These are phyloP conservation scores for Alternaria atra DNA, from an alignment of 2,329 filamentous ascomycete species.

Conservation along the genomic window DNA sequence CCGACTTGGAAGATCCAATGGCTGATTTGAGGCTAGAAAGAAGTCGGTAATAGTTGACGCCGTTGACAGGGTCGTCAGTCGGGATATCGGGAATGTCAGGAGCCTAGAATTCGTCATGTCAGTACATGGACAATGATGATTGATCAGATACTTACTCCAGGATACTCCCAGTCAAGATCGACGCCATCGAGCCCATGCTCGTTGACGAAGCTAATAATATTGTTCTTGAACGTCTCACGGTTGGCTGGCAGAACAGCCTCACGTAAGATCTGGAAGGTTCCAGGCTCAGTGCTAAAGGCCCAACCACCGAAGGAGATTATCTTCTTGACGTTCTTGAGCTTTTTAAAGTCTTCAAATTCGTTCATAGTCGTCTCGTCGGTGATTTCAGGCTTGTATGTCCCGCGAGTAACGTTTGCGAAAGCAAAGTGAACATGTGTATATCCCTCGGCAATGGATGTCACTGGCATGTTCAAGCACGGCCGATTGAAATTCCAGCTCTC, in stretches of 20 bases:
- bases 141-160: conserved; percentile 21
- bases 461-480: conserved; percentile 18
- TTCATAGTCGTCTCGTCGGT: background rate
- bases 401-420: conserved; percentile 16
- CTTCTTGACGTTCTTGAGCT: conserved; percentile 37
- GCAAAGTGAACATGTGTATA: conserved; percentile 28
- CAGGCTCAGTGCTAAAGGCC: conserved; percentile 53
- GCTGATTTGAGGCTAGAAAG: no score
- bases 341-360: conserved; percentile 19
- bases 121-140: no score
- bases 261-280: conserved; percentile 53
- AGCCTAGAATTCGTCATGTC: background rate
- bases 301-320: conserved; percentile 59
- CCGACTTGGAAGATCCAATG: conserved; percentile 9
- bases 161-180: conserved; percentile 59
- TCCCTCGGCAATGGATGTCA: background rate
- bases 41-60: no score
- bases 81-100: conserved; percentile 52
- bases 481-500: conserved; percentile 21
- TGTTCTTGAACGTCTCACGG: conserved; percentile 40
- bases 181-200: conserved; percentile 45
- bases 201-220: conserved; percentile 32
- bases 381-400: background rate
- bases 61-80: conserved; percentile 15
- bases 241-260: conserved; percentile 51